A percentile compares a stretch with the other conserved stretches of the same genome.
Conservation (phyloP, 78 protist genomes). For the Acrasis kona region DNA sequence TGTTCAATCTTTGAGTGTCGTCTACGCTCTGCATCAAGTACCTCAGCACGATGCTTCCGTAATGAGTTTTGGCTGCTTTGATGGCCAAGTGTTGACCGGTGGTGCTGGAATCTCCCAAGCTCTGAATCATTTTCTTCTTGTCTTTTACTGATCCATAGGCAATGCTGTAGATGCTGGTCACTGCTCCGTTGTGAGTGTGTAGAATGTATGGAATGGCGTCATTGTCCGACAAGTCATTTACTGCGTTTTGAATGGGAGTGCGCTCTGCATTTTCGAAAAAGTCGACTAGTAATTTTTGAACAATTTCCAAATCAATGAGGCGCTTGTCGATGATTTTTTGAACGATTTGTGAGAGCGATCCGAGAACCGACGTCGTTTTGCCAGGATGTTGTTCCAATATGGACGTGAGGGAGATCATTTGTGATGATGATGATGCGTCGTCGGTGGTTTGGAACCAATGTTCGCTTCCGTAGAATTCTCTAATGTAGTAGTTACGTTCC, state of each 20-base stretch:
- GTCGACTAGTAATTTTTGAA: neutral
- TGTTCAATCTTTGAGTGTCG: too few relatives aligned
- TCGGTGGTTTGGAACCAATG: neutral
- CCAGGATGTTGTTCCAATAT: neutral
- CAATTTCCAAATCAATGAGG: neutral
- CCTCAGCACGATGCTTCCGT: too few relatives aligned
- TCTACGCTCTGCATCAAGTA: too few relatives aligned
- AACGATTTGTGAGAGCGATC: neutral
- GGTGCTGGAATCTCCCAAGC: neutral
- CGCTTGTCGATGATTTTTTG: neutral
- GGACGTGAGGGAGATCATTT: neutral
- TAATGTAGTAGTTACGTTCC: neutral
- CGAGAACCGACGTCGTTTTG: neutral
- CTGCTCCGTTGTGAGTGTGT: neutral
- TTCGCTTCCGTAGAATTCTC: neutral
- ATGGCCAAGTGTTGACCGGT: too few relatives aligned
- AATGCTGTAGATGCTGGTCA: neutral
- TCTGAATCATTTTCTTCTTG: neutral
- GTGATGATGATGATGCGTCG: neutral
- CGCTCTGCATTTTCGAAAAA: neutral
- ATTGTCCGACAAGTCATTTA: neutral
- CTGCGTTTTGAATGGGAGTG: neutral
- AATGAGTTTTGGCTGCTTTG: too few relatives aligned
- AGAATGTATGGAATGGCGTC: neutral
- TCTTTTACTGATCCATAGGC: neutral